Conservation (phyloP, 2,329 filamentous ascomycete species). For the Phaeosphaeriaceae sp. region DNA sequence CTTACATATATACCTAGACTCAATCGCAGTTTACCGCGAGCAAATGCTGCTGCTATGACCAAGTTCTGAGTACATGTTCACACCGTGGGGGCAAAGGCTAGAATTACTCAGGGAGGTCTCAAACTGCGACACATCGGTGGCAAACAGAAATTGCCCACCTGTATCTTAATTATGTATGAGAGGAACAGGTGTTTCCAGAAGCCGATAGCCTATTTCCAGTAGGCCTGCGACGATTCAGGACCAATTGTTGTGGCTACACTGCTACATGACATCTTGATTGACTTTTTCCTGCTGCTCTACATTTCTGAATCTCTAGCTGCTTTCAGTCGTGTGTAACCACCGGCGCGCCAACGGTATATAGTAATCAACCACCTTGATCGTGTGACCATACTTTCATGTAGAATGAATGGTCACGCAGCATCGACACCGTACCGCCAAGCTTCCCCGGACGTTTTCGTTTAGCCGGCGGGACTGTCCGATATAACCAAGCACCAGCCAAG, state of each 20-base stretch:
- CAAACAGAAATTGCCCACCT: background rate
- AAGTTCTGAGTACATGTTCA: background rate
- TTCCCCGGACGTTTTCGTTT: conserved; percentile 17
- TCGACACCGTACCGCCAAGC: conserved; percentile 1
- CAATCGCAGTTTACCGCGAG: background rate
- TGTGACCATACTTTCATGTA: background rate
- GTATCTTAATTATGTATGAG: too few relatives aligned
- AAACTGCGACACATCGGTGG: background rate
- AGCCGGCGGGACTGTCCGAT: conserved; percentile 28
- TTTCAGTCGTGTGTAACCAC: background rate
- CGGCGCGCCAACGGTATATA: background rate
- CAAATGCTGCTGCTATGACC: background rate
- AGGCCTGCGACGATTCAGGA: too few relatives aligned
- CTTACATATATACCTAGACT: background rate
- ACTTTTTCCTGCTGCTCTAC: background rate
- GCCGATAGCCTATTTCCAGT: too few relatives aligned
- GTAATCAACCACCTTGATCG: background rate
- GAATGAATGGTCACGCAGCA: background rate
- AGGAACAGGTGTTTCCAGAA: too few relatives aligned
- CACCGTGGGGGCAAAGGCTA: background rate
- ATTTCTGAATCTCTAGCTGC: background rate
- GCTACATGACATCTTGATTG: too few relatives aligned
- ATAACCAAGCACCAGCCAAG: background rate
- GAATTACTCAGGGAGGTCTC: background rate
- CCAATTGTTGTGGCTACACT: too few relatives aligned